Base-by-base conservation (phyloP, 2,329 filamentous ascomycete species). In the Sclerotinia borealis region DNA sequence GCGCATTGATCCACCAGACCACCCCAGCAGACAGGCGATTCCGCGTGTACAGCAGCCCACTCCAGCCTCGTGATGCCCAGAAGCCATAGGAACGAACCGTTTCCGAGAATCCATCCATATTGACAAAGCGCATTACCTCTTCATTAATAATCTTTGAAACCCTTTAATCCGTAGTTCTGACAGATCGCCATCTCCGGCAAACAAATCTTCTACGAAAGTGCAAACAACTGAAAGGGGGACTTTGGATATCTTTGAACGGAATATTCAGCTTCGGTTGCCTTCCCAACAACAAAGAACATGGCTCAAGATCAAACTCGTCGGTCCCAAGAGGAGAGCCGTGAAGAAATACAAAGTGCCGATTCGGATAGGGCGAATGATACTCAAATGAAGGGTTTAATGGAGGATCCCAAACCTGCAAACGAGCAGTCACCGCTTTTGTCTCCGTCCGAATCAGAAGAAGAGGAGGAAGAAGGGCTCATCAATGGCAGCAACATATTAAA, bases 371-470 rank as follows among this genome's bases (percentile, higher is more conserved):
- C 37, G 3, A 19, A 34, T 17, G 41, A 58, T 19, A 37, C 50
- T 48, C 31, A 15, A 29, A 48, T 27, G 55, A 47, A 47, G 11
- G 25, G 10, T 47, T 13, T 13, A 27, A 39, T 49, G 34, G 60
- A 58, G 29, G 60, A 62, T 22, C 29, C 41, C 1, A 70, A 77
- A 64, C 69, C 70, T 31, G 64, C 76, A 22, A 76, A 78, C 65
- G 81, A 84, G 68, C 75, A 77, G 41, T 83, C 81, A 22, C 81
- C 81, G 45, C 76, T 84, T 37, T 73, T 84, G 22, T 81, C 80
- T 2, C 76, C 80, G 2, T 70, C 70, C 43, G 67, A 70, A 39
- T 68, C 68, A 22, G 67, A 75, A 65, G 67, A 71, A 50, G 72
- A 69, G 43, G 77, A 78, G 31, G 73, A 77, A 65, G 75, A 76